phyloP scores from a whole-genome alignment of 331 rosid genomes.

The Telfairia occidentalis region DNA sequence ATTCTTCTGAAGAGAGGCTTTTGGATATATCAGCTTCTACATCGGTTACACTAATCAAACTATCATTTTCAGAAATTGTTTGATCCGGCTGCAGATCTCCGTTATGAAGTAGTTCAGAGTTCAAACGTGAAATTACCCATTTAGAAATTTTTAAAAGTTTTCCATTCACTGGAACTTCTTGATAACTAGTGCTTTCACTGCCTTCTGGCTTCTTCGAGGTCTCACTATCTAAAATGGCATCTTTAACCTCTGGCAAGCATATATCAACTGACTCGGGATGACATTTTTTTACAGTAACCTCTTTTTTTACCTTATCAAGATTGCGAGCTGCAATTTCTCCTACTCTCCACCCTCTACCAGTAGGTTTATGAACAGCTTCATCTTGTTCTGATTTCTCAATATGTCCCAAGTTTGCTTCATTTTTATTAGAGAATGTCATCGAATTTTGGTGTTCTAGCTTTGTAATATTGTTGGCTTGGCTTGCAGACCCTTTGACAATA shows the following conservation, averaged over 20 bases:
- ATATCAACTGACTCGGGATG: slow-evolving; percentile 1
- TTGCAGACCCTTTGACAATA: slow-evolving; percentile 14
- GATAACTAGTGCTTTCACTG: not conserved
- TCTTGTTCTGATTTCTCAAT: slow-evolving; percentile 2
- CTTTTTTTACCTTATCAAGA: slow-evolving; percentile 15
- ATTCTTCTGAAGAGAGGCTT: slow-evolving; percentile 15
- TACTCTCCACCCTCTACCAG: slow-evolving; percentile 17
- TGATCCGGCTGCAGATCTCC: slow-evolving; percentile 14
- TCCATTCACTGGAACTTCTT: slow-evolving; percentile 21
- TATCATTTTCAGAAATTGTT: slow-evolving; percentile 18
- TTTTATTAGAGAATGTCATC: not conserved
- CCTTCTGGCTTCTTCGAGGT: slow-evolving; percentile 12
- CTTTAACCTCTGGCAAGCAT: slow-evolving; percentile 22
- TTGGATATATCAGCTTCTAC: slow-evolving; percentile 16
- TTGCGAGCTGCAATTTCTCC: slow-evolving; percentile 14
- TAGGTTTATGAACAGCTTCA: slow-evolving; percentile 7
- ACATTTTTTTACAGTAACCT: not conserved
- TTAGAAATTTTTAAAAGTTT: slow-evolving; percentile 22
- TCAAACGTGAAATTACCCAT: slow-evolving; percentile 15
- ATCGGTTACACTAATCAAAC: slow-evolving; percentile 9
- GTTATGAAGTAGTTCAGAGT: slow-evolving; percentile 21
- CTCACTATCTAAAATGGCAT: slow-evolving; percentile 15
- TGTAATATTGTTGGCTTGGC: slow-evolving; percentile 13
- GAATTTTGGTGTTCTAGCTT: not conserved
- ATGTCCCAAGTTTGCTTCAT: not conserved